Base-by-base conservation (phyloP, 106 monocot genomes). In the Dioscorea alata region DNA sequence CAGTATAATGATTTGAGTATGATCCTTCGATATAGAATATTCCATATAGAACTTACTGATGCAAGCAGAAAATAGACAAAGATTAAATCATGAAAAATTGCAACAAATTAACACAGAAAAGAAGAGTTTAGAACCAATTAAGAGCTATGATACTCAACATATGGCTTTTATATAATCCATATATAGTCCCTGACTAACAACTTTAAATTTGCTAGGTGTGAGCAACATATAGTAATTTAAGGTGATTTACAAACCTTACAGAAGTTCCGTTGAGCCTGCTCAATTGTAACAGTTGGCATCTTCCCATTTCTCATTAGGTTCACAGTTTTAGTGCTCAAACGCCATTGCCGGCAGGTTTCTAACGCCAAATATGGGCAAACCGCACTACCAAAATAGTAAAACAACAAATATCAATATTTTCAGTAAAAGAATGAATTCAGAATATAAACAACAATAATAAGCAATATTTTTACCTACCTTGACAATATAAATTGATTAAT, bases 221-320 rank as follows among this genome's bases (percentile, higher is more conserved):
- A 28, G 28, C 28, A 28, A 28, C 28, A 28, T 28, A 28, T 3
- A 28, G 2, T 28, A 28, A 28, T 28, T 28, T 3, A 28, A 28
- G 28, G 28, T 28, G 28, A 28, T 3, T 12, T 35, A 31, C 66
- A 79, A 63, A 95, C 94, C 96, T 92, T 97, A 79, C 62, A 70
- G 70, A 89, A 97, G 76, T 97, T 97, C 64, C 92, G 86, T 61
- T 97, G 96, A 25, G 86, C 89, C 72, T 97, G 96, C 60, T 97
- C 96, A 59, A 97, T 92, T 28, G 92, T 89, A 16, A 97, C 96
- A 22, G 96, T 97, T 61, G 96, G 96, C 89, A 97, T 97, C 80
- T 97, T 97, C 54, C 96, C 96, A 50, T 89, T 97, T 57, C 87
- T 81, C 96, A 97, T 97, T 60, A 92, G 61, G 66, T 89, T 97